A percentile compares a stretch with the other conserved stretches of the same genome.
These are phyloP conservation scores for Aureobasidium subglaciale DNA, from an alignment of 2,329 filamentous ascomycete genomes.

Conservation along the genomic window DNA sequence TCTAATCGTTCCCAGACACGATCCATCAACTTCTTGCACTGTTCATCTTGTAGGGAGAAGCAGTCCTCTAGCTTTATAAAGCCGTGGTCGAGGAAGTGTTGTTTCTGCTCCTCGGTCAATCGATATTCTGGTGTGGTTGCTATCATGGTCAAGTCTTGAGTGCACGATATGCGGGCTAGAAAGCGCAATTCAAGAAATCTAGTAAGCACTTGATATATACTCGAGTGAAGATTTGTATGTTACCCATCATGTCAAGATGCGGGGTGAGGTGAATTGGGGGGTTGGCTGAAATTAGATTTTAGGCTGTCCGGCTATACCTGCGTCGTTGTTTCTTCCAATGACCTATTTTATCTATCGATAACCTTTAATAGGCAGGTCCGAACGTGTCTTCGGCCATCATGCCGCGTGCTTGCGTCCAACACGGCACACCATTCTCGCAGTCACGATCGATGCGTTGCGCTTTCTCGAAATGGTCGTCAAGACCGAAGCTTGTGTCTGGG, in stretches of 20 bases:
- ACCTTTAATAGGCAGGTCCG: no score
- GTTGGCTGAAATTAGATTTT: constrained; percentile 2
- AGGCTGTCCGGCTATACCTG: constrained; percentile 7
- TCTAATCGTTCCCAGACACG: constrained; percentile 58
- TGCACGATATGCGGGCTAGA: no score
- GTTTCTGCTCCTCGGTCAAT: constrained; percentile 41
- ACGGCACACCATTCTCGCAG: no score
- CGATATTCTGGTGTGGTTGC: constrained; percentile 14
- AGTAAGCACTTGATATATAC: neutral
- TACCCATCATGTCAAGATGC: neutral
- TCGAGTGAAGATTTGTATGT: no score
- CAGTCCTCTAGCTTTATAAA: constrained; percentile 49
- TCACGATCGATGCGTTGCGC: no score
- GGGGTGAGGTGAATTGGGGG: neutral
- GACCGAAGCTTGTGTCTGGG: no score
- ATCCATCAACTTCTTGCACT: constrained; percentile 16
- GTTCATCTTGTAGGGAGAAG: constrained; percentile 43
- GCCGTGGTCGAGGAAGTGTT: constrained; percentile 49
- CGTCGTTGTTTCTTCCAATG: neutral
- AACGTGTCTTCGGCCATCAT: no score
- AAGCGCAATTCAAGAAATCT: no score
- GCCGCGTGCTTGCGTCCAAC: no score
- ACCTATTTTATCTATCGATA: no score
- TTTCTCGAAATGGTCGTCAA: no score
- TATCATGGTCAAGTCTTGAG: neutral